Percentiles rank a stretch among this genome's conserved stretches.
Conservation (phyloP, 371 early-diverging fungal species). For the Mortierella polycephala region DNA sequence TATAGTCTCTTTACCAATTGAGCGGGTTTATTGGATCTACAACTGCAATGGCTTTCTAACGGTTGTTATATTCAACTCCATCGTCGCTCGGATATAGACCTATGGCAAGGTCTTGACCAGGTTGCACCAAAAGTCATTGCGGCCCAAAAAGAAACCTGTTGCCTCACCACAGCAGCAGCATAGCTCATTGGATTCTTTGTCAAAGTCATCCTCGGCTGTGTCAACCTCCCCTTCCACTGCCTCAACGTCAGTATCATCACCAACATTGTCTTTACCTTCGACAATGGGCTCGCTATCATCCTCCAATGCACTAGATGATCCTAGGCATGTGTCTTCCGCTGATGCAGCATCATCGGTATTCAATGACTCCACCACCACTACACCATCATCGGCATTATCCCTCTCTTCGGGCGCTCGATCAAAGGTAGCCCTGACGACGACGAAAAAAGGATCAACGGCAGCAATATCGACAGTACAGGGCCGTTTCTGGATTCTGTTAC, state of each 20-base stretch:
- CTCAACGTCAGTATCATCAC: constrained; percentile 8
- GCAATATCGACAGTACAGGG: constrained; percentile 15
- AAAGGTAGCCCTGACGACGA: not conserved
- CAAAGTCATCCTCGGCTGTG: constrained; percentile 4
- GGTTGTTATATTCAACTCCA: too few relatives aligned
- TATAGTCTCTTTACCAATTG: too few relatives aligned
- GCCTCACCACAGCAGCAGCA: not conserved
- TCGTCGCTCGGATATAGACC: constrained; percentile 7
- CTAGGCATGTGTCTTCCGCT: not conserved
- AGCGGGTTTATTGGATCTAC: not conserved
- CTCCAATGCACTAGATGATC: not conserved
- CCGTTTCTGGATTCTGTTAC: constrained; percentile 16
- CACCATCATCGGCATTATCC: not conserved
- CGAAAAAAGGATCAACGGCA: constrained; percentile 11
- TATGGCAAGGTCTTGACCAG: constrained; percentile 41
- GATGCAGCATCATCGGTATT: not conserved
- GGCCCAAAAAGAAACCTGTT: constrained; percentile 34
- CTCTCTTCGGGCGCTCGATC: not conserved
- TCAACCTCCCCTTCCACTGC: constrained; percentile 6
- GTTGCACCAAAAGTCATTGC: constrained; percentile 39
- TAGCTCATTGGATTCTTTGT: not conserved
- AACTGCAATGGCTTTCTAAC: not conserved
- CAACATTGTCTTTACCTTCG: constrained; percentile 16
- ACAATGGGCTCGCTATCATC: not conserved
- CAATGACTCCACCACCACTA: not conserved